Percentiles rank a stretch among this genome's conserved stretches.
Evolutionary conservation across 345 rosid genomes (phyloP).

Genomic region (Carallia pectinifolia): DNA sequence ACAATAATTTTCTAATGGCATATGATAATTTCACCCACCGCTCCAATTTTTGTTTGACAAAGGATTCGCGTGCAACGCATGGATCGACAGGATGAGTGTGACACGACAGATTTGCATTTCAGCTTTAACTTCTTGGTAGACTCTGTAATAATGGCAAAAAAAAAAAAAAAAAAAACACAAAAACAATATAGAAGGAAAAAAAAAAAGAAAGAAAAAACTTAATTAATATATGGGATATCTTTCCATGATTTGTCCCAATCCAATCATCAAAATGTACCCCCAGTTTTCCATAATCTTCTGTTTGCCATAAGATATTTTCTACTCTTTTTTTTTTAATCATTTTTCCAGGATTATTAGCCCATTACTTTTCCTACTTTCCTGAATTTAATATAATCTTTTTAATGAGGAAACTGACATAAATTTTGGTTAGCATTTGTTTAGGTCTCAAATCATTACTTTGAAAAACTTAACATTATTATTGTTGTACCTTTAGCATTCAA

Average conservation of each 20-base stretch:
- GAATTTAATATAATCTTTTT: too few species aligned
- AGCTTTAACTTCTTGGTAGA: conserved; percentile 21
- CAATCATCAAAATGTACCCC: conserved; percentile 24
- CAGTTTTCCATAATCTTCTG: not conserved
- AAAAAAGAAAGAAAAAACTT: not conserved
- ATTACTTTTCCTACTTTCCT: too few species aligned
- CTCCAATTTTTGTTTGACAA: conserved; percentile 19
- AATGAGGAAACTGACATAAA: too few species aligned
- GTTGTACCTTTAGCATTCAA: too few species aligned
- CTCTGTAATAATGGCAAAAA: not conserved
- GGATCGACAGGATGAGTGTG: conserved; percentile 37
- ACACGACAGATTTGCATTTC: conserved; percentile 36
- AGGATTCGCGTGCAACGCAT: conserved; percentile 59
- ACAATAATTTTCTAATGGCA: too few species aligned
- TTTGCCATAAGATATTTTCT: conserved; percentile 2
- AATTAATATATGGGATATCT: not conserved
- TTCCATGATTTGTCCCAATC: not conserved
- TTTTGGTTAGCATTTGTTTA: too few species aligned
- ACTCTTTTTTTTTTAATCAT: too few species aligned
- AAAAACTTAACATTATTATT: too few species aligned
- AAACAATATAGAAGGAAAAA: too few species aligned
- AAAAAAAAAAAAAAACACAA: not conserved
- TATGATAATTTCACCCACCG: not conserved
- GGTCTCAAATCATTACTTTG: too few species aligned
- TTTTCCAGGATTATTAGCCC: too few species aligned